Evolutionary conservation across 2,329 filamentous ascomycete genomes (phyloP).

Genomic region (Phialophora expanda): DNA sequence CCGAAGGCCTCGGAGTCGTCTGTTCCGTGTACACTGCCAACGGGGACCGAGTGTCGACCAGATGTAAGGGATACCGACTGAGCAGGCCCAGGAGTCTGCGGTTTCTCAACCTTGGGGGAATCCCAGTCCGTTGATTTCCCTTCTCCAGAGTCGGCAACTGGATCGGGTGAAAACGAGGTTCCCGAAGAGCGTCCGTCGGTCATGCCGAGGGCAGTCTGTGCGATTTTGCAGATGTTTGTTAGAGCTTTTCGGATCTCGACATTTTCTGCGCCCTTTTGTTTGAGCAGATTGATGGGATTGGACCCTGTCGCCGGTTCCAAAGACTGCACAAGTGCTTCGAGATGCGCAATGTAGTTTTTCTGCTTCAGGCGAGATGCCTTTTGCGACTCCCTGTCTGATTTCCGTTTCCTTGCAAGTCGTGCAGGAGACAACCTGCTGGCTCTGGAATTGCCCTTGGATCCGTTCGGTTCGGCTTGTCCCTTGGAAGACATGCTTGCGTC

Average conservation of each 20-base stretch:
- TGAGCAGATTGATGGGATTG: conserved; percentile 7
- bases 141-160: not conserved
- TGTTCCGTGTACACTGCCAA: not conserved
- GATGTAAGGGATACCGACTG: not conserved
- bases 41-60: not conserved
- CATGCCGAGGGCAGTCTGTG: conserved; percentile 1
- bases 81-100: not conserved
- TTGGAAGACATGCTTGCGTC: not conserved
- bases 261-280: conserved; percentile 11
- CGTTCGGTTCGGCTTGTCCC: not conserved
- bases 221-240: conserved; percentile 7
- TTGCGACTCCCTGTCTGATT: conserved; percentile 14
- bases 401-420: conserved; percentile 4
- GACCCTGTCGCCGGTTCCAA: conserved; percentile 3
- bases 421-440: not conserved
- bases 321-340: conserved; percentile 8
- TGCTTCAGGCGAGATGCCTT: conserved; percentile 15
- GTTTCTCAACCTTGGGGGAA: not conserved
- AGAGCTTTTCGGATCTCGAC: conserved; percentile 13
- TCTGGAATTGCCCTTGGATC: not conserved
- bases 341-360: conserved; percentile 16
- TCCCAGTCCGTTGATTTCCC: not conserved
- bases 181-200: not conserved
- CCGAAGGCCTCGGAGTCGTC: not conserved
- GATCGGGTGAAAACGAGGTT: not conserved